Conservation (phyloP, 2,329 filamentous ascomycete species). For the Ophiostoma sp. region DNA sequence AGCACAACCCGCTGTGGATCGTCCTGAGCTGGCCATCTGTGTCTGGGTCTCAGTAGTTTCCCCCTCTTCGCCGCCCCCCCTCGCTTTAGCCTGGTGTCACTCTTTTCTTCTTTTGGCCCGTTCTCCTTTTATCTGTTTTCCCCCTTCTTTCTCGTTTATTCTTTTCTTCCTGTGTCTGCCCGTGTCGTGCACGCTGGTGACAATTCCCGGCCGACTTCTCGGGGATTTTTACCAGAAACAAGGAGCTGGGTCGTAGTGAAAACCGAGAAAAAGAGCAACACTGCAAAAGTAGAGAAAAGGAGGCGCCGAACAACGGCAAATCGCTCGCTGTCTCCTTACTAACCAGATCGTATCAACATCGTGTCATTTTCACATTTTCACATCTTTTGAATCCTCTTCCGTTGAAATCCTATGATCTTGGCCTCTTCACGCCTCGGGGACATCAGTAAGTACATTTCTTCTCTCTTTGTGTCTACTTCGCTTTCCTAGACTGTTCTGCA, state of each 20-base stretch:
- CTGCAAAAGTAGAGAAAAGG: not conserved
- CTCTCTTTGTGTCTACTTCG: not conserved
- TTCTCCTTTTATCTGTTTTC: not conserved
- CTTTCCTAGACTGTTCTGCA: not conserved
- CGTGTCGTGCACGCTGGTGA: conserved; percentile 7
- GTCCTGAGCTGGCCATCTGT: not conserved
- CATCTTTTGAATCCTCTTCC: not conserved
- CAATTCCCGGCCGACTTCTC: not conserved
- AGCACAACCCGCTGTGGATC: conserved; percentile 3
- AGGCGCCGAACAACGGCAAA: not conserved
- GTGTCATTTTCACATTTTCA: not conserved
- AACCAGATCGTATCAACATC: not conserved
- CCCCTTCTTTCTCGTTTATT: not conserved
- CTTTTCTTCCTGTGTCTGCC: not conserved
- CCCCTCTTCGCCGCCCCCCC: not conserved
- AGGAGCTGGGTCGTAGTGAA: not conserved
- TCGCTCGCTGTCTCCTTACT: too few relatives aligned
- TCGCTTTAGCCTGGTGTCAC: not conserved
- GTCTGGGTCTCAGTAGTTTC: not conserved
- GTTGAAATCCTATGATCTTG: not conserved
- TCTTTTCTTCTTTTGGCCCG: not conserved
- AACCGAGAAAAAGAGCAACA: not conserved
- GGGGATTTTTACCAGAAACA: conserved; percentile 12
- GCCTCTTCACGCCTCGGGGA: not conserved
- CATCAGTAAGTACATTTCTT: not conserved